These are phyloP conservation scores for Leptodermis oblonga DNA, from an alignment of 257 asterid genomes.

Conservation along the genomic window DNA sequence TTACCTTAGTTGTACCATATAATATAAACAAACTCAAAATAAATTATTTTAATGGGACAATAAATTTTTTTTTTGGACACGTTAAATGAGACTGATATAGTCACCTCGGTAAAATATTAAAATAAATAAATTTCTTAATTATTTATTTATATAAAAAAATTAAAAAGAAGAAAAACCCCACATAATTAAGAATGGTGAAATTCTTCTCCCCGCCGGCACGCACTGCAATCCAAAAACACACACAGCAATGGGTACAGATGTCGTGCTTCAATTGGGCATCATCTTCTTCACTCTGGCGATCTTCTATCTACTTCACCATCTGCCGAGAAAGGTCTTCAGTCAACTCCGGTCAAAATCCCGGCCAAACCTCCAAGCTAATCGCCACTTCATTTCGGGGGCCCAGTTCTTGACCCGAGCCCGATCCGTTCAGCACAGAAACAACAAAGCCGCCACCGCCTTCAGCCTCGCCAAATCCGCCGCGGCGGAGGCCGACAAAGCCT, in stretches of 20 bases:
- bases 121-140: no score
- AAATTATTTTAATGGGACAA: no score
- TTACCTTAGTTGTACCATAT: no score
- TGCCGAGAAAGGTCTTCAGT: conserved; percentile 59
- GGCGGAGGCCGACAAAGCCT: conserved; percentile 67
- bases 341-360: conserved; percentile 60
- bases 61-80: no score
- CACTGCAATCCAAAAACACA: not conserved
- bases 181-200: no score
- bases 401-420: conserved; percentile 75
- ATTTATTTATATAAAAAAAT: no score
- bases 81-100: no score
- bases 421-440: conserved; percentile 30
- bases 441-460: conserved; percentile 42
- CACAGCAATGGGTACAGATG: conserved; percentile 43
- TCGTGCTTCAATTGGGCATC: conserved; percentile 42
- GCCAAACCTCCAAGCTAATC: conserved; percentile 56
- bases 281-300: conserved; percentile 52
- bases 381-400: conserved; percentile 83
- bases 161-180: no score
- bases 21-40: no score
- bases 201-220: not conserved
- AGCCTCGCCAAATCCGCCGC: conserved; percentile 74
- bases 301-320: conserved; percentile 51
- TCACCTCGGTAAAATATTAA: no score